Percentiles rank a stretch among this genome's conserved stretches.
phyloP scores from a whole-genome alignment of 1,284 basidiomycete genomes.

The Ganoderma resinaceum region DNA sequence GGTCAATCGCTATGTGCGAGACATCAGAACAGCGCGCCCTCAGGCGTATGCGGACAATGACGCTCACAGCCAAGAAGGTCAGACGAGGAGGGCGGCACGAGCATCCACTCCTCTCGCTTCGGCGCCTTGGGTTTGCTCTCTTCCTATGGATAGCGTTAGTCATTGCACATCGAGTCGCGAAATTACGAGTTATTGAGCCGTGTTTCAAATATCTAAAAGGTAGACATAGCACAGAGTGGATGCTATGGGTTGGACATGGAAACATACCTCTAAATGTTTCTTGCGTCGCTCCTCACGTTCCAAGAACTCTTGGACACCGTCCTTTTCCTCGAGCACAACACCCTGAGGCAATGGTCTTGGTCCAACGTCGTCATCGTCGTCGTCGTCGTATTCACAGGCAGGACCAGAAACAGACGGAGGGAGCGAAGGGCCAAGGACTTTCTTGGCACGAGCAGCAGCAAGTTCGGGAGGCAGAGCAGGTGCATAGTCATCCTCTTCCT shows the following conservation, averaged over 20 bases:
- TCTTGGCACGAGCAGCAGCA: constrained; percentile 43
- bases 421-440: constrained; percentile 47
- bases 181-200: background rate
- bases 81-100: constrained; percentile 84
- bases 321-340: constrained; percentile 46
- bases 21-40: background rate
- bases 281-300: constrained; percentile 81
- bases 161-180: background rate
- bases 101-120: constrained; percentile 94
- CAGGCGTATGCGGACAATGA: constrained; percentile 1
- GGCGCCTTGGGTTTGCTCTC: constrained; percentile 74
- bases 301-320: constrained; percentile 80
- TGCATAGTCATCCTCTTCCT: constrained; percentile 62
- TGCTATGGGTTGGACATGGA: background rate
- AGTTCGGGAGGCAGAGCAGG: constrained; percentile 74
- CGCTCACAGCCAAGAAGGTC: constrained; percentile 76
- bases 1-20: constrained; percentile 61
- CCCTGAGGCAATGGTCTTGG: constrained; percentile 70
- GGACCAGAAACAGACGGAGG: constrained; percentile 42
- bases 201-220: background rate
- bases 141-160: constrained; percentile 51
- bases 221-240: background rate
- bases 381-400: constrained; percentile 53
- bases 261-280: constrained; percentile 66
- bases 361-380: constrained; percentile 79